Evolutionary conservation across 2,329 filamentous ascomycete genomes (phyloP).

Genomic region (Botrytis fabae): DNA sequence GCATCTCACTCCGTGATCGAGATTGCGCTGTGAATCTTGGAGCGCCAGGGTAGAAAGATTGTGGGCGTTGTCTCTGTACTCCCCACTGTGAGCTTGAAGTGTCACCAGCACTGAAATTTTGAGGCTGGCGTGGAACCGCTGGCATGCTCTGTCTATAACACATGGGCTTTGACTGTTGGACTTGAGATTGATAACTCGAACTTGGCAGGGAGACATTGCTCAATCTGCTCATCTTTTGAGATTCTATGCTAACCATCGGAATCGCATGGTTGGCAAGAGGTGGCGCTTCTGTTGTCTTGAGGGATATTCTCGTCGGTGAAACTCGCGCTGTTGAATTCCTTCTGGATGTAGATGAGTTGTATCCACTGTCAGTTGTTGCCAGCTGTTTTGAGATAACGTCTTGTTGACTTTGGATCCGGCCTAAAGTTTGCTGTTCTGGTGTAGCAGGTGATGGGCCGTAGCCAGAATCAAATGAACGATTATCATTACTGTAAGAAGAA

Average conservation of each 20-base stretch:
- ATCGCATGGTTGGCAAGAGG: constrained; percentile 21
- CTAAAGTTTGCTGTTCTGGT: constrained; percentile 1
- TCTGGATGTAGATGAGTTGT: constrained; percentile 58
- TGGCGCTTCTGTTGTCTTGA: constrained; percentile 20
- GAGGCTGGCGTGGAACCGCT: background rate
- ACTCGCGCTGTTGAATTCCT: constrained; percentile 27
- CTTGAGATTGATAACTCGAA: constrained; percentile 8
- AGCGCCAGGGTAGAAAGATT: constrained; percentile 24
- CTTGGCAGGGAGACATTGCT: constrained; percentile 4
- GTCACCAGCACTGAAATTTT: background rate
- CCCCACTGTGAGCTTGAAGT: constrained; percentile 24
- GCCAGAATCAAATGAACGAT: constrained; percentile 35
- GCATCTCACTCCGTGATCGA: constrained; percentile 27
- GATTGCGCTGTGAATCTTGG: constrained; percentile 34
- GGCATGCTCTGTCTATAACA: constrained; percentile 26
- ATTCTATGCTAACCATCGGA: constrained; percentile 12
- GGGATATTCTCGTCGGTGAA: constrained; percentile 24
- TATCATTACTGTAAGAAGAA: constrained; percentile 16
- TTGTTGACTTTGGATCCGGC: constrained; percentile 19
- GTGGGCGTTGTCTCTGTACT: constrained; percentile 24
- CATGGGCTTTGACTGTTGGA: constrained; percentile 17
- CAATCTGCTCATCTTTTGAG: constrained; percentile 13
- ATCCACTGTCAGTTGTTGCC: constrained; percentile 62
- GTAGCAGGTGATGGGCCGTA: constrained; percentile 26
- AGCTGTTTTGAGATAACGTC: constrained; percentile 43